phyloP scores from a whole-genome alignment of 2,329 filamentous ascomycete species.

The Exophiala mesophila region DNA sequence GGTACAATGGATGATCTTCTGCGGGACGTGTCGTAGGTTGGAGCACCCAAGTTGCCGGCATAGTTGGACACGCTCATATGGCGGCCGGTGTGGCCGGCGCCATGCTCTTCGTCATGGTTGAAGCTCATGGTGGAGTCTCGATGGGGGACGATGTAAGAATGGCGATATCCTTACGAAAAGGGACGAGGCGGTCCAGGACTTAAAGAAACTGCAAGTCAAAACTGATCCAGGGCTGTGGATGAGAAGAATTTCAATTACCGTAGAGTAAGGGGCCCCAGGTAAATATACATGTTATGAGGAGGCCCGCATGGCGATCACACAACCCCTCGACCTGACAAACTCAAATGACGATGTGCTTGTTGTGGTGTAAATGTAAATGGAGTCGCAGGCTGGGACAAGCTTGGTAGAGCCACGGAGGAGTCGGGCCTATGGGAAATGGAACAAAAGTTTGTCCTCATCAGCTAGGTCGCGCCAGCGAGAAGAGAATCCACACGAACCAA shows the following conservation, averaged over 20 bases:
- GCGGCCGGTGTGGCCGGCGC: constrained; percentile 18
- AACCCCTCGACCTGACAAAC: constrained; percentile 4
- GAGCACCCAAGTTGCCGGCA: constrained; percentile 20
- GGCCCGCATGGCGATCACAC: too few species aligned
- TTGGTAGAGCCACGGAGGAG: constrained; percentile 1
- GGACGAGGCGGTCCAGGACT: neutral
- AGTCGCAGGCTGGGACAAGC: neutral
- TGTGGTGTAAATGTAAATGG: neutral
- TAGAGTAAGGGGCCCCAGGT: neutral
- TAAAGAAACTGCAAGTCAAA: neutral
- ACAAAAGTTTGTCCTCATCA: neutral
- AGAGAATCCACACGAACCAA: constrained; percentile 3
- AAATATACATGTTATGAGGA: constrained; percentile 12
- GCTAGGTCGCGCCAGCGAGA: neutral
- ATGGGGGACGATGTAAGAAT: neutral
- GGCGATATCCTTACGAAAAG: neutral
- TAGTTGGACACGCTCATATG: constrained; percentile 26
- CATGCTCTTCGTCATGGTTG: constrained; percentile 22
- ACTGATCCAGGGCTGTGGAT: neutral
- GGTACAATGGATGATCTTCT: constrained; percentile 26
- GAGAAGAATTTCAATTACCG: neutral
- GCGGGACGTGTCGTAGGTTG: constrained; percentile 19
- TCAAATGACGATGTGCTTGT: constrained; percentile 14
- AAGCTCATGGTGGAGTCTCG: constrained; percentile 15
- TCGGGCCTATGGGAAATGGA: constrained; percentile 11